Conservation (phyloP, 768 basidiomycete genomes). For the Termitomyces sp. region DNA sequence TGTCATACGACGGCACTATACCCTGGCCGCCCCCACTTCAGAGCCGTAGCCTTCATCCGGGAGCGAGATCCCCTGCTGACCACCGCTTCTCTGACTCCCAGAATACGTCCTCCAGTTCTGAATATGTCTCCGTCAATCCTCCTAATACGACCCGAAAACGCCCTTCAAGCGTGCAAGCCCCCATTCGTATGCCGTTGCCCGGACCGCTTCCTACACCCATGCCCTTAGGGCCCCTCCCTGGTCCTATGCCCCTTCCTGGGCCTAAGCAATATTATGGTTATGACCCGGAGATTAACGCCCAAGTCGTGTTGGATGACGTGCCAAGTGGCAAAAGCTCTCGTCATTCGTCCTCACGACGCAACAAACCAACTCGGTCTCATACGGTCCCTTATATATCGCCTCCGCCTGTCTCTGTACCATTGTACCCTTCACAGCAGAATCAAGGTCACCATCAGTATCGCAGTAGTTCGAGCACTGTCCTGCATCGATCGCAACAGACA, state of each 20-base stretch:
- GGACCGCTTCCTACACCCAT: no score
- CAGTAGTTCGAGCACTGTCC: not conserved
- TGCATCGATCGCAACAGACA: not conserved
- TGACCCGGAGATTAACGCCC: not conserved
- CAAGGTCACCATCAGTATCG: not conserved
- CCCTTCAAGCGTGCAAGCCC: constrained; percentile 1
- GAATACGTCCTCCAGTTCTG: not conserved
- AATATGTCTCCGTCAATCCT: not conserved
- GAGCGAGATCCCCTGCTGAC: not conserved
- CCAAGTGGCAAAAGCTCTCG: not conserved
- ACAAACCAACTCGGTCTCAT: not conserved
- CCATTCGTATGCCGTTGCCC: not conserved
- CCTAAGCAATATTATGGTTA: not conserved
- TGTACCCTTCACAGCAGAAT: not conserved
- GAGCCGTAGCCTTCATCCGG: not conserved
- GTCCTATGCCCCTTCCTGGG: constrained; percentile 1
- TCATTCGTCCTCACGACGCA: not conserved
- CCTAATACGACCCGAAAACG: not conserved
- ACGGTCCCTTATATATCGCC: not conserved
- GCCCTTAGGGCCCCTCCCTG: not conserved
- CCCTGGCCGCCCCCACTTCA: not conserved
- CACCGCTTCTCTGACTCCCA: constrained; percentile 5
- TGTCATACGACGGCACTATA: constrained; percentile 6
- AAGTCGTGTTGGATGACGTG: not conserved
- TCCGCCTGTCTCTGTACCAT: not conserved